These are phyloP conservation scores for Colletotrichum filicis DNA, from an alignment of 2,329 filamentous ascomycete species.

Conservation along the genomic window DNA sequence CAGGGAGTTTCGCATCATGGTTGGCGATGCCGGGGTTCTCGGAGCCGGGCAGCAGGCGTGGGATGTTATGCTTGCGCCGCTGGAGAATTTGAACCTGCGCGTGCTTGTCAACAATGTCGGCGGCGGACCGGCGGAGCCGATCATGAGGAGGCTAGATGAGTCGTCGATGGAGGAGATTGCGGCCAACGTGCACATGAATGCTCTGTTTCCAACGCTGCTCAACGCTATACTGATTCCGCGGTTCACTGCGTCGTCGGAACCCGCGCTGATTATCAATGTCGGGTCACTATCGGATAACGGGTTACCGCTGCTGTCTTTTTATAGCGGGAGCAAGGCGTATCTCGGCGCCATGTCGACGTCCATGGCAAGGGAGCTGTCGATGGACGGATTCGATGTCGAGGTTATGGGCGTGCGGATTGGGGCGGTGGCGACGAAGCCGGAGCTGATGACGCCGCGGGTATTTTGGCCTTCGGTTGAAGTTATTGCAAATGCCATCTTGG, in stretches of 20 bases:
- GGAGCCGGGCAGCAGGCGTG: conserved; percentile 4
- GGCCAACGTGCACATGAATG: conserved; percentile 26
- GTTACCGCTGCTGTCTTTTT: conserved; percentile 24
- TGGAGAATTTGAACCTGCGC: conserved; percentile 35
- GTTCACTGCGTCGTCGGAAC: background rate
- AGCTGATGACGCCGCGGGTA: conserved; percentile 12
- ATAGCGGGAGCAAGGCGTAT: conserved; percentile 30
- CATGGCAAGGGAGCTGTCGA: conserved; percentile 15
- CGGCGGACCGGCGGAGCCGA: conserved; percentile 6
- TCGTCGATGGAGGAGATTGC: conserved; percentile 7
- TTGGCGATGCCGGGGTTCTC: conserved; percentile 54
- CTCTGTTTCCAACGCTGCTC: conserved; percentile 31
- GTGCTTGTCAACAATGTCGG: conserved; percentile 40
- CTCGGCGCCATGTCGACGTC: conserved; percentile 17
- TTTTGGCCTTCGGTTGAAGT: conserved; percentile 25
- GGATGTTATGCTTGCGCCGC: conserved; percentile 25
- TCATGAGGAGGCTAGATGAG: conserved; percentile 25
- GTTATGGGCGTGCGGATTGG: conserved; percentile 25
- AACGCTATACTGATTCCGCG: conserved; percentile 16
- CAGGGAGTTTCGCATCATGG: conserved; percentile 50
- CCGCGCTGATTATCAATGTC: conserved; percentile 32
- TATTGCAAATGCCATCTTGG: conserved; percentile 26
- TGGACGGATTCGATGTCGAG: conserved; percentile 26
- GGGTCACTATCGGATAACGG: conserved; percentile 27
- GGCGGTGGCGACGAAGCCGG: conserved; percentile 20